Conservation (phyloP, 2,329 filamentous ascomycete species). For the Colletotrichum magnum region DNA sequence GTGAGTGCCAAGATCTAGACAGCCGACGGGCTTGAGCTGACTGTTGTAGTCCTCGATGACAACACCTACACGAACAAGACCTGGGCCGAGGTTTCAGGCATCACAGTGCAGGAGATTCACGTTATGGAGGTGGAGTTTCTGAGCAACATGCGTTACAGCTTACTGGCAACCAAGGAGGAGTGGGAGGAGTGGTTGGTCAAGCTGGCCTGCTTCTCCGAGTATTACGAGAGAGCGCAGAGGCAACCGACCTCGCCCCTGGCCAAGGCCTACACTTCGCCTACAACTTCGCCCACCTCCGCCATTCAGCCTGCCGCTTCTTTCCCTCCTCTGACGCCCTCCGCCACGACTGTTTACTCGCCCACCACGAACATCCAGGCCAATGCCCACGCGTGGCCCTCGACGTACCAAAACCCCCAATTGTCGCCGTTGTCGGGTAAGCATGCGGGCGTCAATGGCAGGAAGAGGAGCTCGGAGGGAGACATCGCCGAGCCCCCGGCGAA, state of each 20-base stretch:
- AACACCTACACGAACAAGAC: conserved; percentile 99
- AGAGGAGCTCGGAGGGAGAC: conserved; percentile 67
- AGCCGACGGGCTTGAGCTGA: background rate
- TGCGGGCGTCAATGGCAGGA: conserved; percentile 58
- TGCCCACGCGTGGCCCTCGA: conserved; percentile 55
- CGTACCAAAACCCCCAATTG: conserved; percentile 56
- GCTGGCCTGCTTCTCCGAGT: conserved; percentile 85
- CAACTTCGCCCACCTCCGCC: conserved; percentile 63
- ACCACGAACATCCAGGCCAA: conserved; percentile 48
- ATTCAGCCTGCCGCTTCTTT: conserved; percentile 48
- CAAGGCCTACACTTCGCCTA: conserved; percentile 59
- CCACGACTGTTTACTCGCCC: conserved; percentile 57
- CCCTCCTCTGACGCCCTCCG: conserved; percentile 52
- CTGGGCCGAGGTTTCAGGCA: conserved; percentile 97
- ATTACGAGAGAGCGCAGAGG: conserved; percentile 79
- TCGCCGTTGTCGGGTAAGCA: conserved; percentile 65
- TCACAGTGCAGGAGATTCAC: conserved; percentile 94
- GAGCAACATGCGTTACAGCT: conserved; percentile 96
- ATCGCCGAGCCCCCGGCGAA: conserved; percentile 69
- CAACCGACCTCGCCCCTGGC: conserved; percentile 54
- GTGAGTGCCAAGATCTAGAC: conserved; percentile 59
- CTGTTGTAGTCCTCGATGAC: conserved; percentile 84
- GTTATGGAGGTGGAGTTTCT: conserved; percentile 99
- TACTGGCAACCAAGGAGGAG: conserved; percentile 87
- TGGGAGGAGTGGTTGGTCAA: conserved; percentile 92